These are phyloP conservation scores for Candida neerlandica DNA, from an alignment of 1,139 yeast genomes.

Conservation along the genomic window DNA sequence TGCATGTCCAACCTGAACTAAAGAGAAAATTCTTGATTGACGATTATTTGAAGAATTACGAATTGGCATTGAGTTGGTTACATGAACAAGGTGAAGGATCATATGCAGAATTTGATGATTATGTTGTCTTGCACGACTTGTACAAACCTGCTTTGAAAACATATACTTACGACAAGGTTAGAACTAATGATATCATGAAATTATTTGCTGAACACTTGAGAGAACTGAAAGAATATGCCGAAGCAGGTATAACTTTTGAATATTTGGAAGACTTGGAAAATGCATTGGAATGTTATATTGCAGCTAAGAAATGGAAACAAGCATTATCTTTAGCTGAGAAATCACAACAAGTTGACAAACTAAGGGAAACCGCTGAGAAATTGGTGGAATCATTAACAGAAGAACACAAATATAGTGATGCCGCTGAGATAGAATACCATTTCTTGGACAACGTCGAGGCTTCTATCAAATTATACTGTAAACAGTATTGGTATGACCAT, in stretches of 20 bases:
- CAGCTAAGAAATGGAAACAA: slow-evolving; percentile 82
- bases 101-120: slow-evolving; percentile 64
- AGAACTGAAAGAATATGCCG: slow-evolving; percentile 56
- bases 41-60: slow-evolving; percentile 66
- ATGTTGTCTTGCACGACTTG: slow-evolving; percentile 72
- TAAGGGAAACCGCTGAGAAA: slow-evolving; percentile 52
- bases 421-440: slow-evolving; percentile 75
- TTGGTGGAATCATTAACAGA: slow-evolving; percentile 64
- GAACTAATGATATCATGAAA: slow-evolving; percentile 57
- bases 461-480: slow-evolving; percentile 71
- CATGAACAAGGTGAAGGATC: slow-evolving; percentile 51
- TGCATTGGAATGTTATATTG: slow-evolving; percentile 71
- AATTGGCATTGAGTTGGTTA: slow-evolving; percentile 70
- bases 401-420: slow-evolving; percentile 74
- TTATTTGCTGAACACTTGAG: slow-evolving; percentile 66
- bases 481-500: slow-evolving; percentile 71
- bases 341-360: slow-evolving; percentile 34
- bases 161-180: slow-evolving; percentile 58
- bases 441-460: slow-evolving; percentile 63
- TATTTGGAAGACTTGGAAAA: slow-evolving; percentile 54
- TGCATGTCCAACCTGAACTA: slow-evolving; percentile 66
- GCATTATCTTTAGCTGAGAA: slow-evolving; percentile 64
- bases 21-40: slow-evolving; percentile 81
- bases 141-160: slow-evolving; percentile 69
- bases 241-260: slow-evolving; percentile 82